Evolutionary conservation across 495 filamentous ascomycete species (phyloP).

Genomic region (Xeromyces bisporus): DNA sequence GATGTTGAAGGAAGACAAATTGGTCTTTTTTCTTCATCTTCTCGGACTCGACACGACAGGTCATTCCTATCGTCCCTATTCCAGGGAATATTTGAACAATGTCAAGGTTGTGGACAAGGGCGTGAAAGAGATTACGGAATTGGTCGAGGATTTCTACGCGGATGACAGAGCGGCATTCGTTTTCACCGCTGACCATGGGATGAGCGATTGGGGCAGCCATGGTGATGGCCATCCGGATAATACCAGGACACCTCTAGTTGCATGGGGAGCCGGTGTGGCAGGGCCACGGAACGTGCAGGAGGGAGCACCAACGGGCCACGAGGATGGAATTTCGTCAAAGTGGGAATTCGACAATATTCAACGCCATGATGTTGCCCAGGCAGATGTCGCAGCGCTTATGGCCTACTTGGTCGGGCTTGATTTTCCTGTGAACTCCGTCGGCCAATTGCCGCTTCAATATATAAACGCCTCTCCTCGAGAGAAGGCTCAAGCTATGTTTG

Average conservation of each 20-base stretch:
- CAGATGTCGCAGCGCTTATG: slow-evolving; percentile 94
- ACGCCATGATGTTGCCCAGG: slow-evolving; percentile 83
- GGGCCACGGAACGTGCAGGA: slow-evolving; percentile 41
- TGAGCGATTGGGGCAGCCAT: slow-evolving; percentile 97
- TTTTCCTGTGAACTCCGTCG: slow-evolving; percentile 93
- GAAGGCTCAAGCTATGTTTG: slow-evolving; percentile 72
- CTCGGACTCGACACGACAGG: slow-evolving; percentile 92
- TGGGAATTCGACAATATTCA: slow-evolving; percentile 70
- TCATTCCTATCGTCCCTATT: slow-evolving; percentile 79
- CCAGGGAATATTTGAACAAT: slow-evolving; percentile 85
- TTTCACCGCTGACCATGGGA: slow-evolving; percentile 96
- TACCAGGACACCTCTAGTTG: slow-evolving; percentile 83
- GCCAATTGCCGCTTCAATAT: slow-evolving; percentile 75
- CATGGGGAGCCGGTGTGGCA: slow-evolving; percentile 86
- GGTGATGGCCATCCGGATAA: slow-evolving; percentile 97
- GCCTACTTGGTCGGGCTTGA: slow-evolving; percentile 80
- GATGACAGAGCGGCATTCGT: slow-evolving; percentile 88
- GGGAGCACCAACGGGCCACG: slow-evolving; percentile 54
- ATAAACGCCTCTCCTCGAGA: slow-evolving; percentile 50
- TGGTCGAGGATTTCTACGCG: slow-evolving; percentile 81
- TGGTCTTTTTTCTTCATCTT: slow-evolving; percentile 93
- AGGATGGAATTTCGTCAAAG: slow-evolving; percentile 80
- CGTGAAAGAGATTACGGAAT: slow-evolving; percentile 58
- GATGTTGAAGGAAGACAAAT: slow-evolving; percentile 61
- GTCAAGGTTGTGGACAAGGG: slow-evolving; percentile 89